A percentile compares a stretch with the other conserved stretches of the same genome.
Evolutionary conservation across 2,329 filamentous ascomycete species (phyloP).

Genomic region (Plectosphaerella cucumerina): DNA sequence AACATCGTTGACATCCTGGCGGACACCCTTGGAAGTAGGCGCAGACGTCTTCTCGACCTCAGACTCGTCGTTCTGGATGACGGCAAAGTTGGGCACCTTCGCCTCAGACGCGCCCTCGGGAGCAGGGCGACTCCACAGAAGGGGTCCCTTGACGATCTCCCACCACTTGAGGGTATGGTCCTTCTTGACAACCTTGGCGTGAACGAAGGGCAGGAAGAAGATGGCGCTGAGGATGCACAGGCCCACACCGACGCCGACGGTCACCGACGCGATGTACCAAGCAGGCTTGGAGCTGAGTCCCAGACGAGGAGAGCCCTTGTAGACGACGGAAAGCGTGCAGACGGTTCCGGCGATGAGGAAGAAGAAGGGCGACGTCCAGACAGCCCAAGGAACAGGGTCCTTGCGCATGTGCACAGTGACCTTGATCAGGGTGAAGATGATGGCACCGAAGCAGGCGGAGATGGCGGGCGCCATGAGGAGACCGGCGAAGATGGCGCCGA

Average conservation of each 20-base stretch:
- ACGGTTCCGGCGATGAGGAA: constrained; percentile 73
- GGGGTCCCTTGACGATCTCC: constrained; percentile 57
- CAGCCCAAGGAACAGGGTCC: constrained; percentile 68
- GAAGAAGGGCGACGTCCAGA: constrained; percentile 70
- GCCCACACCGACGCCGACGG: constrained; percentile 58
- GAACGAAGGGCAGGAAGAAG: constrained; percentile 71
- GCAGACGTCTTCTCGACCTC: constrained; percentile 24
- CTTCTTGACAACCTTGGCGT: constrained; percentile 64
- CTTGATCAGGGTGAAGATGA: constrained; percentile 72
- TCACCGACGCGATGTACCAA: constrained; percentile 64
- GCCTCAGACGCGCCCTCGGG: constrained; percentile 52
- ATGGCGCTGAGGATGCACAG: constrained; percentile 55
- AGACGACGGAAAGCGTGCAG: constrained; percentile 73
- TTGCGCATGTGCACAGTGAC: constrained; percentile 65
- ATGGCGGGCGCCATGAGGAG: constrained; percentile 68
- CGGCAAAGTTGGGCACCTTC: constrained; percentile 70
- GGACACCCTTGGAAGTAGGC: constrained; percentile 18
- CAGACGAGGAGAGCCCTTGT: constrained; percentile 72
- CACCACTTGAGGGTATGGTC: constrained; percentile 63
- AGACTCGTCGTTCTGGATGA: constrained; percentile 62
- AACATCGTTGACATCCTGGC: background rate
- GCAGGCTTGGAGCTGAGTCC: constrained; percentile 61
- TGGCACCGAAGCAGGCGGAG: constrained; percentile 59
- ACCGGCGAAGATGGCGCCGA: constrained; percentile 69
- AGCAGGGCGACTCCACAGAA: constrained; percentile 56